These are phyloP conservation scores for Penicillium sp. DNA, from an alignment of 2,329 filamentous ascomycete genomes.

Conservation along the genomic window DNA sequence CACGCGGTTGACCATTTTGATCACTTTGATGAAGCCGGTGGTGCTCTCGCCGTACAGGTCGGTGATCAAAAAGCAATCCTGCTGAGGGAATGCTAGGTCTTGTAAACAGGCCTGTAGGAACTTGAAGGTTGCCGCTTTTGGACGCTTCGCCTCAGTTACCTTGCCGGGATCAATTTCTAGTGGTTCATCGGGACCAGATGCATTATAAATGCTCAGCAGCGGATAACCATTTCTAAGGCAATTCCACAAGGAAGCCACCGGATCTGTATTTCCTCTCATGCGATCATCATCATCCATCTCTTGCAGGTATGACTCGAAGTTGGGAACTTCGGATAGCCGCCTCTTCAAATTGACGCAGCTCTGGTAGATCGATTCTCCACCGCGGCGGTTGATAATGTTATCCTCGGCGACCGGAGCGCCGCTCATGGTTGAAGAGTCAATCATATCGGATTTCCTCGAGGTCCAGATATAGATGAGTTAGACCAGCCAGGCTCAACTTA, in stretches of 20 bases:
- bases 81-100: constrained; percentile 72
- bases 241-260: constrained; percentile 87
- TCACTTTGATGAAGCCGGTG: constrained; percentile 96
- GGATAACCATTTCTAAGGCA: constrained; percentile 81
- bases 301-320: constrained; percentile 71
- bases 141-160: constrained; percentile 67
- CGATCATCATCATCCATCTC: constrained; percentile 69
- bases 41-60: constrained; percentile 93
- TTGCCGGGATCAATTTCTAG: constrained; percentile 65
- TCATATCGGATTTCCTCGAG: constrained; percentile 33
- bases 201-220: constrained; percentile 84
- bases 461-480: constrained; percentile 15
- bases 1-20: constrained; percentile 86
- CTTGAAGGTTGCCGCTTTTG: constrained; percentile 85
- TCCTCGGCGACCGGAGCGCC: constrained; percentile 62
- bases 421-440: constrained; percentile 32
- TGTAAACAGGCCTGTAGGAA: constrained; percentile 87
- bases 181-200: constrained; percentile 66
- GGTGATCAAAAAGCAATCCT: constrained; percentile 86
- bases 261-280: constrained; percentile 63
- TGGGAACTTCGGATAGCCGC: constrained; percentile 77
- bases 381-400: constrained; percentile 97
- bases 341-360: constrained; percentile 84
- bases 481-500: constrained; percentile 25
- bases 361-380: constrained; percentile 93